Evolutionary conservation across 225 moss, liverwort and hornwort species (phyloP).

Genomic region (Rhytidiadelphus loreus): DNA sequence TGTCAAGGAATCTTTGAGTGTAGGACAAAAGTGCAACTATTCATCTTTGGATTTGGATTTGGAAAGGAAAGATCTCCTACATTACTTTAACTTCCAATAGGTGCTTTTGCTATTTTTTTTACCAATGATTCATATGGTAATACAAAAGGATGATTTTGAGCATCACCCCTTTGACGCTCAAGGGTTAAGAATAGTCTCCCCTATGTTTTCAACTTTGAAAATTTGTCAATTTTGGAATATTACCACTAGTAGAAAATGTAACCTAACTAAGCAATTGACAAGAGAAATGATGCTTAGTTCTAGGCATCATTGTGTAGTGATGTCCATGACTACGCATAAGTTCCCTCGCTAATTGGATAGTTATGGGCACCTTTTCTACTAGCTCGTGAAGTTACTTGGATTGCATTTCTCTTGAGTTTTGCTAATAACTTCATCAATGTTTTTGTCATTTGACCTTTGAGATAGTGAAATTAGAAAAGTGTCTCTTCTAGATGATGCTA

Average conservation of each 20-base stretch:
- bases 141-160: too few relatives aligned
- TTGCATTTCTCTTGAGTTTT: background rate
- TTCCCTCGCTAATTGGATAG: background rate
- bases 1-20: too few relatives aligned
- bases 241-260: background rate
- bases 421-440: background rate
- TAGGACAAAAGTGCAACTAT: too few relatives aligned
- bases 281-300: background rate
- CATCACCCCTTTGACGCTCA: too few relatives aligned
- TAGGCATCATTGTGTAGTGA: rapidly evolving
- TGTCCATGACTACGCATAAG: background rate
- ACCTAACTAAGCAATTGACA: rapidly evolving
- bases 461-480: background rate
- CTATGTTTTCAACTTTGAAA: background rate
- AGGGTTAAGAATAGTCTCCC: background rate
- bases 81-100: too few relatives aligned
- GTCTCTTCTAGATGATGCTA: background rate
- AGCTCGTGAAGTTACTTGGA: background rate
- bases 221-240: background rate
- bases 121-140: too few relatives aligned
- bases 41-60: too few relatives aligned
- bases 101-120: too few relatives aligned
- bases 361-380: rapidly evolving
- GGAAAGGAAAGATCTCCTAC: too few relatives aligned
- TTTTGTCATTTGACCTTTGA: background rate